Conservation (phyloP, 2,329 filamentous ascomycete species). For the Fusarium xylarioides region DNA sequence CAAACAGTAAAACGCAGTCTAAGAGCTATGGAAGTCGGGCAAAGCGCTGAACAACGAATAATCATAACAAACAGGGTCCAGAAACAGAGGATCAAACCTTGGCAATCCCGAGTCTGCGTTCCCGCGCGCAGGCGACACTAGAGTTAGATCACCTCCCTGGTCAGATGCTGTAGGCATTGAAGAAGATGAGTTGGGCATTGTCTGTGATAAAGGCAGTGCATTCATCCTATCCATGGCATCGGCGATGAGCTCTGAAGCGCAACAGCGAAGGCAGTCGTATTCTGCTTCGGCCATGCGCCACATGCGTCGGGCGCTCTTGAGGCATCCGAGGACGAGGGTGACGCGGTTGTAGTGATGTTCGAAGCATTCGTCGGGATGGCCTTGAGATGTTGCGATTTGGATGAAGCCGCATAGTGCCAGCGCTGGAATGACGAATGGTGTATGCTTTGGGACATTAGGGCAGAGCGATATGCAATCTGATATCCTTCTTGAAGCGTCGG, state of each 20-base stretch:
- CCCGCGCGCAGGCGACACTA: neutral
- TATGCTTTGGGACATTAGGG: conserved; percentile 32
- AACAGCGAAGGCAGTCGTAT: conserved; percentile 28
- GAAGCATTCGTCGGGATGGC: conserved; percentile 35
- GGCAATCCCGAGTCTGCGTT: neutral
- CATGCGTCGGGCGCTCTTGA: conserved; percentile 29
- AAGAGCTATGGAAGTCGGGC: conserved; percentile 20
- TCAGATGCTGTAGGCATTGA: neutral
- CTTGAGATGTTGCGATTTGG: conserved; percentile 30
- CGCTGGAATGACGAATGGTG: conserved; percentile 31
- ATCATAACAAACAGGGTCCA: conserved; percentile 21
- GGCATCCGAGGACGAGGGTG: conserved; percentile 18
- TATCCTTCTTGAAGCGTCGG: conserved; percentile 34
- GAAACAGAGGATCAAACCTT: conserved; percentile 9
- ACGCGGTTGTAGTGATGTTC: conserved; percentile 38
- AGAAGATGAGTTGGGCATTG: neutral
- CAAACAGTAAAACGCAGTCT: neutral
- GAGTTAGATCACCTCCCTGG: neutral
- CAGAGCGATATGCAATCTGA: conserved; percentile 34
- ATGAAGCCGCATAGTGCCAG: conserved; percentile 31
- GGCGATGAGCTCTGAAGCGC: conserved; percentile 23
- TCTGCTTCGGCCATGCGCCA: conserved; percentile 33
- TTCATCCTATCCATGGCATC: conserved; percentile 39
- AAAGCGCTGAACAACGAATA: conserved; percentile 17
- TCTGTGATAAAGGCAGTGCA: conserved; percentile 21